Percentiles rank a stretch among this genome's conserved stretches.
phyloP scores from a whole-genome alignment of 495 filamentous ascomycete genomes.

The Cercophora scortea region DNA sequence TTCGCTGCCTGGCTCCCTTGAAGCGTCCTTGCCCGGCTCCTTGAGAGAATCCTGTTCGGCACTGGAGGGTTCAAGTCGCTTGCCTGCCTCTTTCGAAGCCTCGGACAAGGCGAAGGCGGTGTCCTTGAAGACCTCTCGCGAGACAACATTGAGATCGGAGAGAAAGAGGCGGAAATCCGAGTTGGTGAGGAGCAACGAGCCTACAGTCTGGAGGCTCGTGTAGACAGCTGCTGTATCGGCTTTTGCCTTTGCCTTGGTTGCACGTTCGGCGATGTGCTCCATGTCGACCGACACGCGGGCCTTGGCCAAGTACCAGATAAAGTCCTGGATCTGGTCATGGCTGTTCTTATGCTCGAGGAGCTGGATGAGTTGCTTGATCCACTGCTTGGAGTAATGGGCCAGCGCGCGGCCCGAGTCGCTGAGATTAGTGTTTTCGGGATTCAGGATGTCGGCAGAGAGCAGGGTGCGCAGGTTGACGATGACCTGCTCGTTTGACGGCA shows the following conservation, averaged over 20 bases:
- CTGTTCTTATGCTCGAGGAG: constrained; percentile 73
- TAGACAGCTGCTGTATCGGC: constrained; percentile 79
- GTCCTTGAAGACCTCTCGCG: constrained; percentile 79
- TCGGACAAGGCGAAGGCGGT: constrained; percentile 70
- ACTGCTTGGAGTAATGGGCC: constrained; percentile 62
- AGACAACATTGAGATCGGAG: constrained; percentile 70
- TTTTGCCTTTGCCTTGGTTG: constrained; percentile 55
- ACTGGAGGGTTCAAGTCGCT: constrained; percentile 59
- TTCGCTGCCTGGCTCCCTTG: constrained; percentile 44
- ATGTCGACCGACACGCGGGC: constrained; percentile 63
- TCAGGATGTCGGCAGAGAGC: constrained; percentile 68
- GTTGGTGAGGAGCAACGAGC: constrained; percentile 77
- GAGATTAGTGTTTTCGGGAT: constrained; percentile 65
- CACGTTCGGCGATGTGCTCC: constrained; percentile 54
- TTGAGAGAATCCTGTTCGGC: constrained; percentile 51
- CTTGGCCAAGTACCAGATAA: constrained; percentile 77
- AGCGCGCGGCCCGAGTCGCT: constrained; percentile 70
- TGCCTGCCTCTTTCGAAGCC: constrained; percentile 62
- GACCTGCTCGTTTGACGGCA: constrained; percentile 83
- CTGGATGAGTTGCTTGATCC: constrained; percentile 67
- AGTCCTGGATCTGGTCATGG: constrained; percentile 81
- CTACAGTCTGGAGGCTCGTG: constrained; percentile 75
- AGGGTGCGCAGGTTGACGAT: constrained; percentile 77
- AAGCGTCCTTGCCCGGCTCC: constrained; percentile 48
- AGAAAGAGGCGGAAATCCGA: constrained; percentile 84